Conservation (phyloP, 2,329 filamentous ascomycete species). For the Conoideocrella luteorostrata region DNA sequence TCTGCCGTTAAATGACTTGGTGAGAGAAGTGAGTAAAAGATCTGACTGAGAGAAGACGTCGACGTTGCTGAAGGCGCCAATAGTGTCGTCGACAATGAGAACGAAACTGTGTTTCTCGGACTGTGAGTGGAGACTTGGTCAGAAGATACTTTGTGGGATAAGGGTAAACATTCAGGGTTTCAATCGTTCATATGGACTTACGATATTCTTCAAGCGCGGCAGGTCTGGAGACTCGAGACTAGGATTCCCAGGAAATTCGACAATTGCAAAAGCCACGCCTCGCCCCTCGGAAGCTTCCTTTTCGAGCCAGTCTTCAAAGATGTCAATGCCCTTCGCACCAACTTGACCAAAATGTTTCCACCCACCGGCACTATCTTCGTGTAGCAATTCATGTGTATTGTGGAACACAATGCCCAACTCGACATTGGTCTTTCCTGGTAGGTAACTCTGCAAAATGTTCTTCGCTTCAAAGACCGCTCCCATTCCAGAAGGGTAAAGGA, state of each 20-base stretch:
- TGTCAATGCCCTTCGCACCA: slow-evolving; percentile 33
- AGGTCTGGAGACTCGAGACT: slow-evolving; percentile 27
- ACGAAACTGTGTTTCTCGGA: slow-evolving; percentile 39
- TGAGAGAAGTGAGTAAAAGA: slow-evolving; percentile 44
- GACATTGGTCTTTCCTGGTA: slow-evolving; percentile 27
- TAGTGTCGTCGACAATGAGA: slow-evolving; percentile 42
- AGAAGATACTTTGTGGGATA: not conserved
- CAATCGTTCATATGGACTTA: slow-evolving; percentile 22
- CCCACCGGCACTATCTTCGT: slow-evolving; percentile 36
- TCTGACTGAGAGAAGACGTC: slow-evolving; percentile 44
- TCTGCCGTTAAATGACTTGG: slow-evolving; percentile 53
- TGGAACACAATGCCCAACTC: slow-evolving; percentile 48
- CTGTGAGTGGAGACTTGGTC: slow-evolving; percentile 10
- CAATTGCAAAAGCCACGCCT: slow-evolving; percentile 38
- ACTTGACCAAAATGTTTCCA: slow-evolving; percentile 42
- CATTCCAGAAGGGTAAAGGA: slow-evolving; percentile 51
- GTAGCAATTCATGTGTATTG: slow-evolving; percentile 40
- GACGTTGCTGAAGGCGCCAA: slow-evolving; percentile 41
- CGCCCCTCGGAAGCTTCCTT: slow-evolving; percentile 30
- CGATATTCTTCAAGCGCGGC: slow-evolving; percentile 28
- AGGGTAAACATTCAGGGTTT: not conserved
- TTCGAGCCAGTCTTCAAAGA: slow-evolving; percentile 39
- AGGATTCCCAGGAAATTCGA: slow-evolving; percentile 38
- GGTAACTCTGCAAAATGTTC: slow-evolving; percentile 27
- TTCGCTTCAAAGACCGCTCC: slow-evolving; percentile 40